phyloP scores from a whole-genome alignment of 176 grass and related monocot genomes.

The Bothriochloa decipiens region DNA sequence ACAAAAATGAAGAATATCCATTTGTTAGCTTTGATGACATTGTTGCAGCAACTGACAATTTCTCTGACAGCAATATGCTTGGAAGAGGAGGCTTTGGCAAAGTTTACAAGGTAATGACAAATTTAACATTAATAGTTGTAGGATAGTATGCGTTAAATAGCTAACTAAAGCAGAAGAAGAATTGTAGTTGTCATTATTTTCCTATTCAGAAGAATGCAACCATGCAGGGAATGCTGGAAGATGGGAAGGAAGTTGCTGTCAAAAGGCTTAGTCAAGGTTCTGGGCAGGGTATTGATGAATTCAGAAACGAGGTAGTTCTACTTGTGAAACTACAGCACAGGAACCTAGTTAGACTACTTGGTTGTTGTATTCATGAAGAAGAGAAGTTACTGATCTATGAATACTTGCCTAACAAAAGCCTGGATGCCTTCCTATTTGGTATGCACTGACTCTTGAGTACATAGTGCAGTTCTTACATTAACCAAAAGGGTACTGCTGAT shows the following conservation, averaged over 20 bases:
- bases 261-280: constrained; percentile 54
- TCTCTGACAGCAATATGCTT: constrained; percentile 38
- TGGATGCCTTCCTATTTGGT: constrained; percentile 43
- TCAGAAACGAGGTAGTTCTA: constrained; percentile 45
- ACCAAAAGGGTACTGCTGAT: background rate
- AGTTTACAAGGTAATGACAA: constrained; percentile 49
- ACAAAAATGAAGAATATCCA: constrained; percentile 2
- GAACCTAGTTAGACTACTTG: constrained; percentile 46
- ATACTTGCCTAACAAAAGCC: constrained; percentile 49
- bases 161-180: background rate
- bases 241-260: constrained; percentile 46
- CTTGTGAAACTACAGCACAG: constrained; percentile 40
- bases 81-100: constrained; percentile 53
- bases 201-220: constrained; percentile 5
- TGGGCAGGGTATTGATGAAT: constrained; percentile 47
- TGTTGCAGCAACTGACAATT: constrained; percentile 41
- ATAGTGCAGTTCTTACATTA: background rate
- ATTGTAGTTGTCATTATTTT: background rate
- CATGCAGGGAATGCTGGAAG: constrained; percentile 43
- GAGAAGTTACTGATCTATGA: constrained; percentile 56
- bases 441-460: background rate
- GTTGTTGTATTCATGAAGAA: constrained; percentile 51
- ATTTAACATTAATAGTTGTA: background rate
- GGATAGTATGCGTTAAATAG: background rate
- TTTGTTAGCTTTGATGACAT: constrained; percentile 40